Base-by-base conservation (phyloP, 495 filamentous ascomycete genomes). In the Beverwykella pulmonaria region DNA sequence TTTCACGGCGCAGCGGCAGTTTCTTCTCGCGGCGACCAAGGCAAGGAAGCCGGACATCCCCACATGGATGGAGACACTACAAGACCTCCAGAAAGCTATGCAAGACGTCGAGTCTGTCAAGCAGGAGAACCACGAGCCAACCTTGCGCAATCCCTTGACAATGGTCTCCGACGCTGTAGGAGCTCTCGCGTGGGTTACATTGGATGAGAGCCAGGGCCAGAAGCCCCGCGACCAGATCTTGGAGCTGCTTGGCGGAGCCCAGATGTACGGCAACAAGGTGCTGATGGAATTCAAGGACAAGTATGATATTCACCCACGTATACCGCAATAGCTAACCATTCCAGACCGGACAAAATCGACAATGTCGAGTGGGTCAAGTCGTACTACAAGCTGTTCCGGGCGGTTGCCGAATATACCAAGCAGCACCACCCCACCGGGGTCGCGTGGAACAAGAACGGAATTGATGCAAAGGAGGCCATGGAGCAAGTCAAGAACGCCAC, bases 251-350 rank as follows among this genome's bases (percentile, higher is more conserved):
- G 86, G 85, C 25, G 87, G 90, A 53, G 90, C 92, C 27, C 84
- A 97, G 75, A 95, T 91, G 79, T 97, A 87, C 65, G 95, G 94
- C 1, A 97, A 98, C 80, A 85, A 90, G 61, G 89, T 98, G 39
- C 76, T 97, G 63, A 92, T 88, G 73, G 88, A 92, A 63, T 87
- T 90, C 77, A 97, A 93, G 80, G 92, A 94, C 54, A 93, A 92
- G 92, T 96, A 78, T 67, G 88, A 53, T 39, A 6, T 52, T 26
- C 26, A 10, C 14, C 17, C 12, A 10, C 14, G 22, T 53, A 4
- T 25, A 32, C 52, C 5, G 7, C 47, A 22, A 26, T 60, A 39
- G 27, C 49, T 54, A 23, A 46, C 26, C 22, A 41, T 6, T 17
- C 8, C 26, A 71, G 66, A 57, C 65, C 62, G 10, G 66, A 68